Evolutionary conservation across 2,329 filamentous ascomycete species (phyloP), one percentile per base, ranked within the genome.

Genomic region (Fusarium sp.): DNA sequence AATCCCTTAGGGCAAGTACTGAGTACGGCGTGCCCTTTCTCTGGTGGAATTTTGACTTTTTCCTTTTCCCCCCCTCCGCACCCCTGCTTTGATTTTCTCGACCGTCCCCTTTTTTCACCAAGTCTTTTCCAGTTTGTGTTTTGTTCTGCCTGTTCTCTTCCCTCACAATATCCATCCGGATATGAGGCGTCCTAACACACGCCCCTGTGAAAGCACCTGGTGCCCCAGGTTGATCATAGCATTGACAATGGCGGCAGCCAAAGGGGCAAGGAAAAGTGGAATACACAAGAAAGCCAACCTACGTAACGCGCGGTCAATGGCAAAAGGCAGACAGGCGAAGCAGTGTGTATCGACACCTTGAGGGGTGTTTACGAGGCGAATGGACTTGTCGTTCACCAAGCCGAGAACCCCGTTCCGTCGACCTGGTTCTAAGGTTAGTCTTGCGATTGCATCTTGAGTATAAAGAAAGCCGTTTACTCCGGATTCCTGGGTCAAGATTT

Each of bases 381-480:
- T 41, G 63, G 70, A 60, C 59, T 70, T 72, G 63, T 69, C 47
- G 40, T 43, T 63, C 43, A 41, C 64, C 40, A 64, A 56, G 63
- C 54, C 66, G 48, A 67, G 66, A 62, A 63, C 59, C 31, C 20
- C 36, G 23, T 49, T 35, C 33, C 33, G 33, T 35, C 33, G 15
- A 35, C 13, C 33, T 35, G 33, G 33, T 17, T 35, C 29, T 31
- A 14, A 4, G 29, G 13, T 33, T 33, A 33, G 31, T 15, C 15
- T 35, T 35, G 13, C 33, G 33, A 35, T 35, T 66, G 63, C 31
- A 33, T 15, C 31, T 33, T 33, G 31, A 13, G 31, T 72, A 72
- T 72, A 72, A 73, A 67, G 56, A 70, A 70, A 73, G 70, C 67
- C 71, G 70, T 72, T 70, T 65, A 54, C 68, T 70, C 70, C 70